These are phyloP conservation scores for Diplodia intermedia DNA, from an alignment of 2,329 filamentous ascomycete species.

Conservation along the genomic window DNA sequence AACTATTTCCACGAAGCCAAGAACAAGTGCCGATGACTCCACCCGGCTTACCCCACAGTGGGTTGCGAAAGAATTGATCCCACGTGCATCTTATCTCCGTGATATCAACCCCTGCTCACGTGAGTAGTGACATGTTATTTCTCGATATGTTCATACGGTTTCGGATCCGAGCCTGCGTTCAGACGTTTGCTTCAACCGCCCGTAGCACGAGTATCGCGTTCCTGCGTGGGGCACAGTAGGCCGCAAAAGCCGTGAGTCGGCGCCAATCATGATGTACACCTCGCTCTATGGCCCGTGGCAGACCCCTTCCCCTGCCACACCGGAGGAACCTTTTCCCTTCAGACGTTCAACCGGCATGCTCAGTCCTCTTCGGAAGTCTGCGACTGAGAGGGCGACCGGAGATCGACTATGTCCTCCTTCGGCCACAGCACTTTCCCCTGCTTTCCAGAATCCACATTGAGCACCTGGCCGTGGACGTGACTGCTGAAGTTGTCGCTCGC, in stretches of 20 bases:
- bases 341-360: background rate
- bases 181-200: too few species aligned
- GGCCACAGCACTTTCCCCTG: constrained; percentile 52
- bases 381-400: background rate
- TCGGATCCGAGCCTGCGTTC: too few species aligned
- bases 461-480: constrained; percentile 53
- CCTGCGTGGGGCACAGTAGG: too few species aligned
- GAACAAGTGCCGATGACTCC: background rate
- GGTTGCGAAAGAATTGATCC: too few species aligned
- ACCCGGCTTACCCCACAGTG: too few species aligned
- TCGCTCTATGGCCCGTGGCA: background rate
- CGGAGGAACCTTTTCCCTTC: background rate
- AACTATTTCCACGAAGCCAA: background rate
- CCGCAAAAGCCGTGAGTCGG: background rate
- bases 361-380: background rate
- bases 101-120: too few species aligned
- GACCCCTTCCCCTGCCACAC: background rate
- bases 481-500: constrained; percentile 56
- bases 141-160: too few species aligned
- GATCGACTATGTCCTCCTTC: constrained; percentile 42
- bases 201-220: too few species aligned
- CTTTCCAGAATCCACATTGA: constrained; percentile 57
- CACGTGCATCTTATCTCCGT: too few species aligned
- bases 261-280: background rate
- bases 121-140: too few species aligned